Evolutionary conservation across 768 basidiomycete species (phyloP).

Genomic region (Mycena amicta): DNA sequence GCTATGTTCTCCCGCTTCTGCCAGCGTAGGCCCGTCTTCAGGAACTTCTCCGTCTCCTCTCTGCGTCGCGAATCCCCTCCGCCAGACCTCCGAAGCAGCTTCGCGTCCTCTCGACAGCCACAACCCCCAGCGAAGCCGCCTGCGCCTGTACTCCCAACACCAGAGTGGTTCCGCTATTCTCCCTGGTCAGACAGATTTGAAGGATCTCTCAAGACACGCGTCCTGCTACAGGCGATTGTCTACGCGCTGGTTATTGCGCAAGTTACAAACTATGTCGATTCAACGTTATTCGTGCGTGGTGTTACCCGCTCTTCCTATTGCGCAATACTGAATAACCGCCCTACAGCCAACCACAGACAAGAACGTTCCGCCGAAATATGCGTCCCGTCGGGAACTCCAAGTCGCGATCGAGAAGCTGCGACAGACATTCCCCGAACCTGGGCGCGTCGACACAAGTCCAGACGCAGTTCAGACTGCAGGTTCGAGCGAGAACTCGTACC

Average conservation of each 20-base stretch:
- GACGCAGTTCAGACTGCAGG: conserved; percentile 58
- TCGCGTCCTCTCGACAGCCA: background rate
- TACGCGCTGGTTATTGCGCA: conserved; percentile 41
- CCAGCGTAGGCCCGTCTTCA: background rate
- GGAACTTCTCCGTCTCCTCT: conserved; percentile 1
- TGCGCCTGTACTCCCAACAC: background rate
- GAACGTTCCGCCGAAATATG: conserved; percentile 37
- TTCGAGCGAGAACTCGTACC: conserved; percentile 71
- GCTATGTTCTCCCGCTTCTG: background rate
- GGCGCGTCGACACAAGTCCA: conserved; percentile 52
- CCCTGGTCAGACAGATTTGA: conserved; percentile 45
- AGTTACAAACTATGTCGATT: conserved; percentile 30
- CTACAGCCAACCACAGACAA: conserved; percentile 7
- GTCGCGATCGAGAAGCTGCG: conserved; percentile 58
- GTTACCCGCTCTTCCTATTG: background rate
- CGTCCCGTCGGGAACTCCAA: conserved; percentile 46
- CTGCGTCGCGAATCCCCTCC: conserved; percentile 5
- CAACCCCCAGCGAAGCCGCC: background rate
- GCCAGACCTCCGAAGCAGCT: conserved; percentile 16
- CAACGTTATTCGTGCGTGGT: conserved; percentile 30
- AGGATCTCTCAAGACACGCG: conserved; percentile 34
- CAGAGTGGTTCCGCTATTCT: conserved; percentile 33
- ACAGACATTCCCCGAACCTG: conserved; percentile 45
- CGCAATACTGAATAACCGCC: background rate
- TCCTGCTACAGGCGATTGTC: conserved; percentile 38